Evolutionary conservation across 2,329 filamentous ascomycete species (phyloP).

Genomic region (Phialemonium atrogriseum): DNA sequence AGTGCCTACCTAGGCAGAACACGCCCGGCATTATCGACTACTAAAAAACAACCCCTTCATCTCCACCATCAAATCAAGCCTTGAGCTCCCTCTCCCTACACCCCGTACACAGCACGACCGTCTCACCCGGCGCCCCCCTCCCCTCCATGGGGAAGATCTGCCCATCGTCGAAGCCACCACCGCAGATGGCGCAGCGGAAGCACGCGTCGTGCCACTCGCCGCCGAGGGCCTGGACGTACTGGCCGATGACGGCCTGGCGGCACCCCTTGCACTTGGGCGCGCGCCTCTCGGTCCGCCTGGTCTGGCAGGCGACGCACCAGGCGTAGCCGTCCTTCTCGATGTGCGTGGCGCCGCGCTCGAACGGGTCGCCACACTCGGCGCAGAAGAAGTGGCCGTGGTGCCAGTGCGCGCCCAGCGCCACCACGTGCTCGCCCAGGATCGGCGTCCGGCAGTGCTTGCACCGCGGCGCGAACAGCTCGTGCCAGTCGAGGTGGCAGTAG

Average conservation of each 20-base stretch:
- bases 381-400: conserved; percentile 99
- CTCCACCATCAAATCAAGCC: conserved; percentile 24
- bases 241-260: conserved; percentile 73
- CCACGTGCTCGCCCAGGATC: conserved; percentile 89
- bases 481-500: conserved; percentile 98
- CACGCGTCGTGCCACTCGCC: conserved; percentile 91
- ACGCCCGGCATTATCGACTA: too few species aligned
- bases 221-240: conserved; percentile 82
- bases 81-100: conserved; percentile 56
- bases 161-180: conserved; percentile 53
- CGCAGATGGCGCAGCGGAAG: conserved; percentile 68
- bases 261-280: conserved; percentile 85
- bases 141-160: conserved; percentile 55
- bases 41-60: background rate
- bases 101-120: conserved; percentile 50
- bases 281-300: conserved; percentile 79
- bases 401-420: conserved; percentile 92
- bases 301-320: conserved; percentile 92
- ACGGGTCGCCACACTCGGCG: conserved; percentile 95
- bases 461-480: conserved; percentile 84
- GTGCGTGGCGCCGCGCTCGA: conserved; percentile 60
- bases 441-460: conserved; percentile 96
- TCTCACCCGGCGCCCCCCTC: conserved; percentile 27
- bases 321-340: conserved; percentile 97
- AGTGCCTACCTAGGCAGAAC: too few species aligned